These are phyloP conservation scores for Monosporozyma servazzii DNA, from an alignment of 805 yeast species.

Conservation along the genomic window DNA sequence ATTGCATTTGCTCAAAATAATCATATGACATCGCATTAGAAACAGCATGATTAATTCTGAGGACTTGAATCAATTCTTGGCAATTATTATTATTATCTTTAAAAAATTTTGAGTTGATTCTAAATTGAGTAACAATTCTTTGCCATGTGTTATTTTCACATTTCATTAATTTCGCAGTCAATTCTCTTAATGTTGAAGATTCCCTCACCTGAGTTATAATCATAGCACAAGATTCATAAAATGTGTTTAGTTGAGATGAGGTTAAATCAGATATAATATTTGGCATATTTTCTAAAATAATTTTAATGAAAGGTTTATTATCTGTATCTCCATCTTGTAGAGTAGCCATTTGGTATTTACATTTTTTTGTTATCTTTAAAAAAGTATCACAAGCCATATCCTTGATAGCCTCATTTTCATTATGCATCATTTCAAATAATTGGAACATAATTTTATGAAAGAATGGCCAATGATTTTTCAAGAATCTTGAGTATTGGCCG, in stretches of 20 bases:
- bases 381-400: conserved; percentile 99
- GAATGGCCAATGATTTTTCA: conserved; percentile 96
- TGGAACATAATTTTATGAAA: conserved; percentile 88
- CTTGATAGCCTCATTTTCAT: conserved; percentile 96
- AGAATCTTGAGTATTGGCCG: conserved; percentile 94
- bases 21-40: conserved; percentile 88
- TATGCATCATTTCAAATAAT: conserved; percentile 96
- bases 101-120: conserved; percentile 64
- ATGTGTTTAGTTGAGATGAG: conserved; percentile 92
- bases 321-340: conserved; percentile 61
- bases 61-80: conserved; percentile 78
- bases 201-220: conserved; percentile 77
- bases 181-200: conserved; percentile 51
- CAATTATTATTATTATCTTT: conserved; percentile 72
- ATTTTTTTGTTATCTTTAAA: conserved; percentile 84
- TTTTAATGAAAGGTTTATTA: conserved; percentile 76
- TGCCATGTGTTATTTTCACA: conserved; percentile 90
- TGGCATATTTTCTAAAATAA: conserved; percentile 70
- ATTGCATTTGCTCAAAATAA: conserved; percentile 72
- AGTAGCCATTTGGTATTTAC: conserved; percentile 86
- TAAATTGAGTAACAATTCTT: conserved; percentile 70
- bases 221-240: conserved; percentile 91
- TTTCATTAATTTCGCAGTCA: conserved; percentile 68
- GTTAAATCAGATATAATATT: conserved; percentile 78
- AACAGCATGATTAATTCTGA: conserved; percentile 88